Evolutionary conservation across 176 grass and related monocot genomes (phyloP).

Genomic region (Lolium multiflorum): DNA sequence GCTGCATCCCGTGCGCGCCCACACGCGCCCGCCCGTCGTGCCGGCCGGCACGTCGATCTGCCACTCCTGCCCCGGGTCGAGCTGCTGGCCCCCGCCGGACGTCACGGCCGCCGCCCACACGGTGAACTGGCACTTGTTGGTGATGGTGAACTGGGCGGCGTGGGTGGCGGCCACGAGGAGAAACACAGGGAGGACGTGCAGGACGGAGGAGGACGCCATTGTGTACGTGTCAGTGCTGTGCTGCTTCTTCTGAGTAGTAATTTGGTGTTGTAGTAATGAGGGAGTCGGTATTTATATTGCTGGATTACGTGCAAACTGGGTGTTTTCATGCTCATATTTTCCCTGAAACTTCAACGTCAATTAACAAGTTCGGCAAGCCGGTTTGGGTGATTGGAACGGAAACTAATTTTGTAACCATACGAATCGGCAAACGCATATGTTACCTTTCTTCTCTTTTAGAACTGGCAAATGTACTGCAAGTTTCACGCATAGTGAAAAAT

Average conservation of each 20-base stretch:
- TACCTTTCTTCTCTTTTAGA: no score
- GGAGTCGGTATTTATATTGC: neutral
- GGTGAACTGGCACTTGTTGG: slow-evolving; percentile 28
- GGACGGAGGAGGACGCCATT: neutral
- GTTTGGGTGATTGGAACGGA: neutral
- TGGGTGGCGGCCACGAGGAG: neutral
- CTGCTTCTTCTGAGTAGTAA: neutral
- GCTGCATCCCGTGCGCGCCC: no score
- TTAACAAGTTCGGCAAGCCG: slow-evolving; percentile 6
- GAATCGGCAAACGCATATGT: no score
- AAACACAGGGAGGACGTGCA: neutral
- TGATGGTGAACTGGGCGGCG: slow-evolving; percentile 30
- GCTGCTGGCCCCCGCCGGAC: no score
- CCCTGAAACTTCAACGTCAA: neutral
- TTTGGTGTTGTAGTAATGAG: neutral
- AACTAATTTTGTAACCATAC: neutral
- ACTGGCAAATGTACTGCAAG: no score
- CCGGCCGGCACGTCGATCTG: no score
- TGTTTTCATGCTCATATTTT: neutral
- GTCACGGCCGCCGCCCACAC: slow-evolving; percentile 30
- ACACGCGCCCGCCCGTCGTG: no score
- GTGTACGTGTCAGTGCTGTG: no score
- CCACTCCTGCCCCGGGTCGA: no score
- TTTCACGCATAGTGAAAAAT: no score
- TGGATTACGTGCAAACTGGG: neutral